Evolutionary conservation across 441 rosid genomes (phyloP), one percentile per base, ranked within the genome.

Genomic region (Erodium trifolium): DNA sequence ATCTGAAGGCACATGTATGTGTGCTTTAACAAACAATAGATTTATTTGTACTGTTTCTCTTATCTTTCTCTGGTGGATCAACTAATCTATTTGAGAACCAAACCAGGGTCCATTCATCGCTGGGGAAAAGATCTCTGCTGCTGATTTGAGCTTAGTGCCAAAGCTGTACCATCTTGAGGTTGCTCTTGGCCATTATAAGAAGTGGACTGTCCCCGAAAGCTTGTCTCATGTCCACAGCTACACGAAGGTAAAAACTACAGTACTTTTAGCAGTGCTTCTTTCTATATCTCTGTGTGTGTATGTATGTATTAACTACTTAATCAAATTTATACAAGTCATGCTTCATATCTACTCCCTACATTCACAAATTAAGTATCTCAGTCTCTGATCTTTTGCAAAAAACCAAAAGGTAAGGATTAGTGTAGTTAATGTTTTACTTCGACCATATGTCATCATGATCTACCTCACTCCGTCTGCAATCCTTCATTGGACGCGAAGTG

Each of bases 171-270:
- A 93, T 78, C 84, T 93, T 1, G 87, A 87, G 82, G 45, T 82
- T 65, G 87, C 83, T 77, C 91, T 90, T 70, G 91, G 84, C 72
- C 96, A 94, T 74, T 94, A 86, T 76, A 94, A 91, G 91, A 85
- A 84, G 3, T 89, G 96, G 96, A 76, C 81, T 59, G 41, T 88
- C 70, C 96, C 96, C 39, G 88, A 83, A 80, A 77, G 73, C 68
- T 82, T 87, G 83, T 68, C 83, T 69, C 73, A 81, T 81, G 82
- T 87, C 80, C 82, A 76, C 77, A 77, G 72, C 73, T 94, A 94
- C 80, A 78, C 72, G 11, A 78, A 81, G 90, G 93, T 90, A 78
- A 67, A 64, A 1, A 13, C 34, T 9, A 10, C 34, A 31, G 3
- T 0, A 14, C 13, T 17, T 39, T 45, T 51, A 18, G 13, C 69